Evolutionary conservation across 2,329 filamentous ascomycete genomes (phyloP).

Genomic region (Fusarium kyushuense): DNA sequence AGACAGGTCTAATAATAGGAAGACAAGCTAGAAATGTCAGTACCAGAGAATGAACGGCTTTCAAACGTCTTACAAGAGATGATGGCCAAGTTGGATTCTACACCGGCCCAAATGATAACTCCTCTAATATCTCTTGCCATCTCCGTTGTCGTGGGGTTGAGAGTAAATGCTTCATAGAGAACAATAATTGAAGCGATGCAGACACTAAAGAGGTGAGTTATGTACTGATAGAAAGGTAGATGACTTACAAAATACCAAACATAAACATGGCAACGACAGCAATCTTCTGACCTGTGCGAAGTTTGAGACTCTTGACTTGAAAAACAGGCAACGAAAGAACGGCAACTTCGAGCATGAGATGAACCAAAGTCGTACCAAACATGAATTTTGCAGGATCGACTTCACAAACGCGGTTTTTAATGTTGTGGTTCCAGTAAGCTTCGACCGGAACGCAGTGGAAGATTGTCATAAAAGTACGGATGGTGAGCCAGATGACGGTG

Average conservation of each 20-base stretch:
- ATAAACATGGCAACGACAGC: slow-evolving; percentile 36
- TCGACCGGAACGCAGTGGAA: slow-evolving; percentile 32
- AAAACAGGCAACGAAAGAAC: slow-evolving; percentile 33
- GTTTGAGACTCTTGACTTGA: slow-evolving; percentile 33
- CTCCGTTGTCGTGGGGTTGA: slow-evolving; percentile 26
- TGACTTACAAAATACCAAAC: slow-evolving; percentile 39
- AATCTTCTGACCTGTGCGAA: slow-evolving; percentile 29
- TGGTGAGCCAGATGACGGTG: slow-evolving; percentile 36
- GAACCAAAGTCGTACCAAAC: slow-evolving; percentile 36
- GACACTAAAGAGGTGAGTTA: slow-evolving; percentile 2
- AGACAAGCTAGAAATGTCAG: slow-evolving; percentile 29
- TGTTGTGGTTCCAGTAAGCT: slow-evolving; percentile 34
- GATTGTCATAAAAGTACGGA: slow-evolving; percentile 38
- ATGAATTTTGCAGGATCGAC: slow-evolving; percentile 34
- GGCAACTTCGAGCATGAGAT: slow-evolving; percentile 31
- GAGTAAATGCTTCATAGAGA: slow-evolving; percentile 27
- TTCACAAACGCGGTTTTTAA: slow-evolving; percentile 31
- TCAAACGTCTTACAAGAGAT: slow-evolving; percentile 32
- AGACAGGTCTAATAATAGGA: slow-evolving; percentile 27
- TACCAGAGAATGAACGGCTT: background rate
- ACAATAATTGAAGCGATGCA: slow-evolving; percentile 28
- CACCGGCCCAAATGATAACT: slow-evolving; percentile 35
- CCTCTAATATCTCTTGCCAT: slow-evolving; percentile 32
- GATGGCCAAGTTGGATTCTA: slow-evolving; percentile 28
- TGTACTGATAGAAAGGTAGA: background rate